Conservation (phyloP, 352 stramenopile genomes). For the Blastocystis sp. region DNA sequence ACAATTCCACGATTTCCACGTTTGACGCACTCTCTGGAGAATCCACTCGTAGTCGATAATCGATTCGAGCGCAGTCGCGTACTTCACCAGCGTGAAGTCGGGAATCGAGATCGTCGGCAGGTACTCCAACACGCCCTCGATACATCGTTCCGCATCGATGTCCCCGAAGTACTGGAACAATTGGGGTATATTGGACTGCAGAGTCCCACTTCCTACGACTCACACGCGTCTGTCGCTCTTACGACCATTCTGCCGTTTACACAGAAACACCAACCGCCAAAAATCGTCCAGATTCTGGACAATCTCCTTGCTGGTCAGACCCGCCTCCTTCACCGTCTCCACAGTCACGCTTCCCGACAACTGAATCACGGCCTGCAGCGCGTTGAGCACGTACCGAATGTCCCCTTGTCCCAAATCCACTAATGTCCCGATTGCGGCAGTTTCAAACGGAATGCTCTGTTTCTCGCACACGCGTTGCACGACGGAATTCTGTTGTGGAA, state of each 20-base stretch:
- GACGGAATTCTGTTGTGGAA: slow-evolving; percentile 14
- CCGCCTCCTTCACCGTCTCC: background rate
- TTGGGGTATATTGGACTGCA: background rate
- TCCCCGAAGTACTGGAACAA: slow-evolving; percentile 25
- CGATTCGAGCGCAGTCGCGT: background rate
- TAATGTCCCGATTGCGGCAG: background rate
- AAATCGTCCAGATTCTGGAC: slow-evolving; percentile 5
- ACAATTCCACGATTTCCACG: background rate
- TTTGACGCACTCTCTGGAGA: background rate
- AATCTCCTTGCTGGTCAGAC: background rate
- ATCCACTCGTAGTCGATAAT: slow-evolving; percentile 30
- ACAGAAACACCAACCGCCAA: slow-evolving; percentile 40
- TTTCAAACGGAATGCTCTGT: slow-evolving; percentile 19
- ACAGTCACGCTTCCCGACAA: background rate
- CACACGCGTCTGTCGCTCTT: background rate
- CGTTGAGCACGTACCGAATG: slow-evolving; percentile 10
- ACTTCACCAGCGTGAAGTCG: slow-evolving; percentile 14
- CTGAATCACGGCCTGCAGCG: slow-evolving; percentile 20
- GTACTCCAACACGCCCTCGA: slow-evolving; percentile 28
- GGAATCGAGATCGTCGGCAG: slow-evolving; percentile 26
- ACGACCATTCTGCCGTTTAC: background rate
- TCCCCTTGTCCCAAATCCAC: slow-evolving; percentile 33
- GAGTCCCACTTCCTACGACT: background rate
- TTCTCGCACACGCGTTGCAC: slow-evolving; percentile 25
- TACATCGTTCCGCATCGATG: background rate